These are phyloP conservation scores for Kazachstania kunashirensis DNA, from an alignment of 805 yeast genomes.

Conservation along the genomic window DNA sequence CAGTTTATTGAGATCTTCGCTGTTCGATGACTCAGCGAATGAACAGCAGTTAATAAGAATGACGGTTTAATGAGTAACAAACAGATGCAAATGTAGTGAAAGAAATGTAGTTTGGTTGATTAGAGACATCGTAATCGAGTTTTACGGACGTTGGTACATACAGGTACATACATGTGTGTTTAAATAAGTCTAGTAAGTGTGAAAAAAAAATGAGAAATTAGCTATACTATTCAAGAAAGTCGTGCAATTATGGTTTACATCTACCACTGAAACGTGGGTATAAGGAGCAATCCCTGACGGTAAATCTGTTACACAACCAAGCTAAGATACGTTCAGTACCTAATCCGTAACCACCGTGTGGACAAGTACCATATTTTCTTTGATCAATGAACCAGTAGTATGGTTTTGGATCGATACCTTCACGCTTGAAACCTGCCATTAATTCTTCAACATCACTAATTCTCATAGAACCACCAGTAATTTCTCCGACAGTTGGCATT, in stretches of 20 bases:
- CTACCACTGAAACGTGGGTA: slow-evolving; percentile 98
- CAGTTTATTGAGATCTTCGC: no score
- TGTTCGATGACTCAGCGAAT: no score
- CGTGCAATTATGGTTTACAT: slow-evolving; percentile 67
- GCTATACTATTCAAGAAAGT: no score
- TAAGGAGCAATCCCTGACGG: slow-evolving; percentile 95
- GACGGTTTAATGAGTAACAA: no score
- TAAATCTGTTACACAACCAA: slow-evolving; percentile 95
- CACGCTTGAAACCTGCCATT: slow-evolving; percentile 85
- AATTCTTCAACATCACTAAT: slow-evolving; percentile 73
- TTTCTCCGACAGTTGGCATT: slow-evolving; percentile 99
- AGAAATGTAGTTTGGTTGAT: no score
- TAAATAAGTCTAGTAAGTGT: no score
- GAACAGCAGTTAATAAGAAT: no score
- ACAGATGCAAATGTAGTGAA: no score
- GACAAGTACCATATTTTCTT: slow-evolving; percentile 94
- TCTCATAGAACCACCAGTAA: slow-evolving; percentile 99
- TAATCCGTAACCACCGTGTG: slow-evolving; percentile 98
- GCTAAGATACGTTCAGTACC: slow-evolving; percentile 98
- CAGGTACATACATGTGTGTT: no score
- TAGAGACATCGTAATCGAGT: no score
- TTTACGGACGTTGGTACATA: no score
- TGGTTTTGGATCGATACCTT: slow-evolving; percentile 67
- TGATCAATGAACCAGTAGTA: slow-evolving; percentile 97
- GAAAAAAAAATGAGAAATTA: no score